Conservation (phyloP, 306 rosid species). For the Lathyrus aphaca region DNA sequence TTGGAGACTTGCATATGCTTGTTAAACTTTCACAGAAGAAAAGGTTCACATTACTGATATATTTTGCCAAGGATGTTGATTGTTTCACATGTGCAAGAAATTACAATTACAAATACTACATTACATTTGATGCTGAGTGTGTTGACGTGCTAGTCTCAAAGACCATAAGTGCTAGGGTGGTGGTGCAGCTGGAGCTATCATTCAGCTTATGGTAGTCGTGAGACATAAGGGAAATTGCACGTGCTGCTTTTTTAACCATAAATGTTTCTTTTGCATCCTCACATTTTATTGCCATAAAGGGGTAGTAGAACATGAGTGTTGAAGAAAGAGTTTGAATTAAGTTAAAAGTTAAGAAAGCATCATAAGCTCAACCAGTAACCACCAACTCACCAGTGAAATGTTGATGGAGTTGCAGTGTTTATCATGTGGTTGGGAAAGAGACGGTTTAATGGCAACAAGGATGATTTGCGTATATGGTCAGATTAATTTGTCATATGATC, state of each 20-base stretch:
- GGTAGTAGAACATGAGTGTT: background rate
- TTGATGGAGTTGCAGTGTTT: no score
- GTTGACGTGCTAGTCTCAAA: background rate
- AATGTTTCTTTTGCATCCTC: background rate
- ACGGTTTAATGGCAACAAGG: background rate
- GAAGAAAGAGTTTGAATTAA: background rate
- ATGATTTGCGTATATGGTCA: background rate
- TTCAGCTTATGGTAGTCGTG: background rate
- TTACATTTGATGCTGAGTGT: background rate
- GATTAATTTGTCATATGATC: background rate
- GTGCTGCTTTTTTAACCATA: conserved; percentile 4
- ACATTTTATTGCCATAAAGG: background rate
- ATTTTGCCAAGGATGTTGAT: background rate
- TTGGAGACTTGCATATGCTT: background rate
- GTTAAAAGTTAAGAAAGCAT: background rate
- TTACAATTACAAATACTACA: background rate
- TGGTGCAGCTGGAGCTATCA: conserved; percentile 1
- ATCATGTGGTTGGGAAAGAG: conserved; percentile 59
- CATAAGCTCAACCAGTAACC: conserved; percentile 13
- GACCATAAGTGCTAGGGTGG: background rate
- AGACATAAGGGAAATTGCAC: background rate
- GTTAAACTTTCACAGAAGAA: background rate
- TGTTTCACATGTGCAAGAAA: background rate
- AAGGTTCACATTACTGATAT: background rate
- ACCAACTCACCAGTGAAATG: conserved; percentile 37